A percentile compares a stretch with the other conserved stretches of the same genome.
Evolutionary conservation across 2,329 filamentous ascomycete genomes (phyloP).

Genomic region (Calonectria pseudoreteaudii): DNA sequence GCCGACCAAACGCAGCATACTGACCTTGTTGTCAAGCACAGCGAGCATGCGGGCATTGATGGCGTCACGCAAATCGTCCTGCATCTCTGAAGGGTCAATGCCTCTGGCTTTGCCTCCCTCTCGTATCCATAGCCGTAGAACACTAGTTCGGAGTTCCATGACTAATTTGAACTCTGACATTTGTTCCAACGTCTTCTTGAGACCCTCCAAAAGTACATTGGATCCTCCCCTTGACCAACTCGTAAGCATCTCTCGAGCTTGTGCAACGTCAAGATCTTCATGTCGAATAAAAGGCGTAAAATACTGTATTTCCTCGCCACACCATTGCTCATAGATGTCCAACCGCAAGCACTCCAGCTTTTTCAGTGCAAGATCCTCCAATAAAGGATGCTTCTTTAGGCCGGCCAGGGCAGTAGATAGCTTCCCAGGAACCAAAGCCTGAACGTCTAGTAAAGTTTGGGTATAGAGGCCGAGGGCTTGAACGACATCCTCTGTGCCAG

Average conservation of each 20-base stretch:
- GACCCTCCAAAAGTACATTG: conserved; percentile 69
- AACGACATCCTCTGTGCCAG: conserved; percentile 64
- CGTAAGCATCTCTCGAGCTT: conserved; percentile 70
- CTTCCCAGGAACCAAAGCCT: conserved; percentile 78
- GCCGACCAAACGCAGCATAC: conserved; percentile 73
- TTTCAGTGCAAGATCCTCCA: conserved; percentile 77
- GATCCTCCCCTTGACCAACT: conserved; percentile 73
- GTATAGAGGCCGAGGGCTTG: conserved; percentile 79
- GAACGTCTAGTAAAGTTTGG: conserved; percentile 81
- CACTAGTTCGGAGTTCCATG: conserved; percentile 74
- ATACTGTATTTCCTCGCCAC: conserved; percentile 82
- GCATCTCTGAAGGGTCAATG: conserved; percentile 75
- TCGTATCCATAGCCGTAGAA: conserved; percentile 81
- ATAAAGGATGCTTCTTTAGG: conserved; percentile 76
- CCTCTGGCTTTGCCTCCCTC: conserved; percentile 73
- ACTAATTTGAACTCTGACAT: conserved; percentile 76
- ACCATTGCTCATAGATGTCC: conserved; percentile 83
- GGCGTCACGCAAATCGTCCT: conserved; percentile 74
- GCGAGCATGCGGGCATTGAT: conserved; percentile 76
- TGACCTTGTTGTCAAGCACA: conserved; percentile 73
- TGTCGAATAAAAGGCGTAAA: conserved; percentile 91
- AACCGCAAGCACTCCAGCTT: conserved; percentile 77
- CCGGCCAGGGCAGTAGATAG: conserved; percentile 76
- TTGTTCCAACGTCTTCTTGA: conserved; percentile 68
- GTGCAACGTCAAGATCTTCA: conserved; percentile 75